These are phyloP conservation scores for Penicillium freii DNA, from an alignment of 2,329 filamentous ascomycete species.

Conservation along the genomic window DNA sequence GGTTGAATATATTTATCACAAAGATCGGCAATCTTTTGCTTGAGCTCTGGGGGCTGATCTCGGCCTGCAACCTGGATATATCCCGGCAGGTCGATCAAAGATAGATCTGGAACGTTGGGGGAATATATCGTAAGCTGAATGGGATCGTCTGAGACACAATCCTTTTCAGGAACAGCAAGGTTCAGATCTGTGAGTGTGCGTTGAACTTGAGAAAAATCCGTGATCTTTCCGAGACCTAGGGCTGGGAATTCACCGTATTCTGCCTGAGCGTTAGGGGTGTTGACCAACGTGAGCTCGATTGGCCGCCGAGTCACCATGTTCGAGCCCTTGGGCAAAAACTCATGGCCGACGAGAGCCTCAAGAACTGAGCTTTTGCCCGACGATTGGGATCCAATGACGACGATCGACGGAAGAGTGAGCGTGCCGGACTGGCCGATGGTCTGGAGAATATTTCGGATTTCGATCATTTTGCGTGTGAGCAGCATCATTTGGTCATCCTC, in stretches of 20 bases:
- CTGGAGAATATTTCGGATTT: constrained; percentile 88
- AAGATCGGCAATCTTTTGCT: constrained; percentile 91
- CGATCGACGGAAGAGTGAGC: constrained; percentile 88
- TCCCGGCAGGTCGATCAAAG: constrained; percentile 90
- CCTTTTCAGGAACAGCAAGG: constrained; percentile 79
- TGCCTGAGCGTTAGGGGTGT: constrained; percentile 79
- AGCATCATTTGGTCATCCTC: constrained; percentile 99
- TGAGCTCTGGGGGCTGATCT: constrained; percentile 85
- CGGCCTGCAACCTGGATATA: constrained; percentile 95
- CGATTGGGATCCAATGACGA: constrained; percentile 98
- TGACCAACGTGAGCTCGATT: constrained; percentile 93
- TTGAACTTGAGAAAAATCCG: constrained; percentile 80
- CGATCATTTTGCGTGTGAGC: constrained; percentile 98
- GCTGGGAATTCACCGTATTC: constrained; percentile 98
- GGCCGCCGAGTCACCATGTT: constrained; percentile 98
- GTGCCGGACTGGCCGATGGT: constrained; percentile 88
- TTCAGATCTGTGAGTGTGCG: constrained; percentile 93
- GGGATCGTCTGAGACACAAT: constrained; percentile 94
- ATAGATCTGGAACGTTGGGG: constrained; percentile 90
- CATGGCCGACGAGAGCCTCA: constrained; percentile 95
- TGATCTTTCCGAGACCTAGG: constrained; percentile 81
- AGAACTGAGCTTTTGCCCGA: constrained; percentile 97
- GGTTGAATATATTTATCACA: constrained; percentile 98
- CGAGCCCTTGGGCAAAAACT: constrained; percentile 94
- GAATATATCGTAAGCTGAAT: constrained; percentile 96